Evolutionary conservation across 1,284 basidiomycete genomes (phyloP).

Genomic region (Xerocomus nothofagi): DNA sequence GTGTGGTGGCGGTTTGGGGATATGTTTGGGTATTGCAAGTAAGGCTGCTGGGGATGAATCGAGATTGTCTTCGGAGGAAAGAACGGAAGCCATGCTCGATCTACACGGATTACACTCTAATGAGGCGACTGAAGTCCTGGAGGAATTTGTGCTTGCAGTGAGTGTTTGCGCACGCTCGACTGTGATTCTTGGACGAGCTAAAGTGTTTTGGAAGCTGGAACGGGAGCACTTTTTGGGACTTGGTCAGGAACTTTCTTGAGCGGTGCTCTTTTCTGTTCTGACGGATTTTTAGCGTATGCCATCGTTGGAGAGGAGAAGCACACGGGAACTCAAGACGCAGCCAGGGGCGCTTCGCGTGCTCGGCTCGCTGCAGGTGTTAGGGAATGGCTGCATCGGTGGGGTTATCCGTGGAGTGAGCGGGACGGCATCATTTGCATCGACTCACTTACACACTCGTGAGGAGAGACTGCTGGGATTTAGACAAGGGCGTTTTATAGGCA

Average conservation of each 20-base stretch:
- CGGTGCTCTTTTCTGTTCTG: conserved; percentile 3
- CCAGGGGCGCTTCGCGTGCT: conserved; percentile 77
- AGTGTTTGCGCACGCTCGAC: conserved; percentile 35
- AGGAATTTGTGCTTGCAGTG: conserved; percentile 86
- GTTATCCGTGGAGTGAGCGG: conserved; percentile 93
- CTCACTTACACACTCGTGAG: conserved; percentile 65
- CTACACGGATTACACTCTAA: conserved; percentile 87
- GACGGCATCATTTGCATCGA: conserved; percentile 91
- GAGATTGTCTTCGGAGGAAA: conserved; percentile 72
- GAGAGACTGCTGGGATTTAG: conserved; percentile 16
- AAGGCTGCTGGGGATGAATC: conserved; percentile 52
- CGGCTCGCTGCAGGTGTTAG: conserved; percentile 83
- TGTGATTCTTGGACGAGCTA: conserved; percentile 5
- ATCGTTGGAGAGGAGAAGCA: conserved; percentile 97
- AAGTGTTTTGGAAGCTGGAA: conserved; percentile 60
- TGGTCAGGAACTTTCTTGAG: conserved; percentile 46
- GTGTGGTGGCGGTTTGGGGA: conserved; percentile 81
- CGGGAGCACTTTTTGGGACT: conserved; percentile 83
- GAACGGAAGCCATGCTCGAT: conserved; percentile 80
- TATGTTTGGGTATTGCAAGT: conserved; percentile 80
- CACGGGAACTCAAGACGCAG: conserved; percentile 82
- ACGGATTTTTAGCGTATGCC: conserved; percentile 62
- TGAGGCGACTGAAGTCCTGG: conserved; percentile 89
- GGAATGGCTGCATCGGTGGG: conserved; percentile 90
- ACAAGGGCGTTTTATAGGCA: conserved; percentile 2